Base-by-base conservation (phyloP, 2,329 filamentous ascomycete genomes). In the Trichoderma endophyticum region DNA sequence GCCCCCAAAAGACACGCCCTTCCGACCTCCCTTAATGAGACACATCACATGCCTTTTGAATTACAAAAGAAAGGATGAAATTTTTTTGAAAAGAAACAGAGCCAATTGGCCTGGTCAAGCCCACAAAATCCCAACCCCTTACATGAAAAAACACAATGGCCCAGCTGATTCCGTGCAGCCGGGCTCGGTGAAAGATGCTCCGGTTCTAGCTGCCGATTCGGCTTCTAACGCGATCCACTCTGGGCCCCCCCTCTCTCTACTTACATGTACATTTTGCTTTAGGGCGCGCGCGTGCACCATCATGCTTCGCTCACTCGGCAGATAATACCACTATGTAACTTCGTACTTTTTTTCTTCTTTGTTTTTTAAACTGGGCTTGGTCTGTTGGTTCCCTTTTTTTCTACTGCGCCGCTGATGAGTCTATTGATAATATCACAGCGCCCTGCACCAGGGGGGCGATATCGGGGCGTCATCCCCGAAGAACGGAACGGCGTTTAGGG, bases 181-280 rank as follows among this genome's bases (percentile, higher is more conserved):
- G 57, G 66, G 51, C 57, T 70, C 66, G 66, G 57, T 70, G 66
- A 62, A 51, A 62, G 66, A 70, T 62, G 28, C 66, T 51, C 66
- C 66, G 66, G 56, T 26, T 32, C 34, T 69, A 51, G 36, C 66
- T 34, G 36, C 66, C 39, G 56, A 34, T 24, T 48, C 65, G 65
- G 65, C 36, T 68, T 60, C 54, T 30, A n/a, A n/a, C 32, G 28
- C 18, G 57, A 60, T 60, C 28, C 32, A 30, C 57, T n/a, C 32
- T 60, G 18, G 32, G 2, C 14, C 36, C 36, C 36, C 57, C 57
- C 57, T 6, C 48, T 54, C 11, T 24, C 48, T 24, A 54, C 34
- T 36, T 36, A 36, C 21, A 24, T 24, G 39, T 43, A 43, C 39
- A 43, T 43, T 43, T 24, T 54, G n/a, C 48, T 54, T 21, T 54